phyloP scores from a whole-genome alignment of 768 basidiomycete genomes.

The Sistotremastrum suecicum region DNA sequence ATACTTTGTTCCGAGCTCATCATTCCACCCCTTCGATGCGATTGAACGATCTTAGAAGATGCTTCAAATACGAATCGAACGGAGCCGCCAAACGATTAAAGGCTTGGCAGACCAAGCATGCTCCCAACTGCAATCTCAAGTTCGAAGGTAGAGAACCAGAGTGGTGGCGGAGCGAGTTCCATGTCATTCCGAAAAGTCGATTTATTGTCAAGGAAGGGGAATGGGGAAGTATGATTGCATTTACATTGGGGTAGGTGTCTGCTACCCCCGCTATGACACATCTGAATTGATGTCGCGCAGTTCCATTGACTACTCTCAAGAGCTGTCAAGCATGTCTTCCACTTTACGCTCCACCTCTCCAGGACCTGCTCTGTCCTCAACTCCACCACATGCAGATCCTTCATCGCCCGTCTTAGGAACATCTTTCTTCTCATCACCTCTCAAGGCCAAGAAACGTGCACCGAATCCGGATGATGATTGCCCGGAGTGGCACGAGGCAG shows the following conservation, averaged over 20 bases:
- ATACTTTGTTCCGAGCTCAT: constrained; percentile 1
- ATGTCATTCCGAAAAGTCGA: constrained; percentile 53
- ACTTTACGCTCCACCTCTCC: neutral
- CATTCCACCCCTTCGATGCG: constrained; percentile 22
- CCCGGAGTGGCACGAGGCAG: constrained; percentile 44
- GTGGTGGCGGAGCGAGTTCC: constrained; percentile 50
- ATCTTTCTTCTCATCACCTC: constrained; percentile 1
- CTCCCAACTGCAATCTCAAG: constrained; percentile 13
- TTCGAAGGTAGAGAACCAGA: constrained; percentile 32
- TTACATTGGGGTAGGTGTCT: constrained; percentile 45
- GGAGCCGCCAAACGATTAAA: constrained; percentile 39
- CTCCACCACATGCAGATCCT: too few relatives aligned
- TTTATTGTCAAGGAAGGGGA: constrained; percentile 56
- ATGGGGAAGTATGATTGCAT: constrained; percentile 70
- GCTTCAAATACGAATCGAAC: constrained; percentile 36
- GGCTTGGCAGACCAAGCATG: constrained; percentile 56
- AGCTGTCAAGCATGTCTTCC: constrained; percentile 18
- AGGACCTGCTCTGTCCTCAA: neutral
- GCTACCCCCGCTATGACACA: neutral
- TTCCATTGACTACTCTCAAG: constrained; percentile 41
- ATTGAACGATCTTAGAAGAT: constrained; percentile 51
- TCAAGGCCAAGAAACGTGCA: constrained; percentile 14
- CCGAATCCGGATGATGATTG: constrained; percentile 51
- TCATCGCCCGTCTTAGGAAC: too few relatives aligned
- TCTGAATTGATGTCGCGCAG: constrained; percentile 17